Evolutionary conservation across 1,284 basidiomycete genomes (phyloP), one percentile per base, ranked within the genome.

Genomic region (Waitea zeae): DNA sequence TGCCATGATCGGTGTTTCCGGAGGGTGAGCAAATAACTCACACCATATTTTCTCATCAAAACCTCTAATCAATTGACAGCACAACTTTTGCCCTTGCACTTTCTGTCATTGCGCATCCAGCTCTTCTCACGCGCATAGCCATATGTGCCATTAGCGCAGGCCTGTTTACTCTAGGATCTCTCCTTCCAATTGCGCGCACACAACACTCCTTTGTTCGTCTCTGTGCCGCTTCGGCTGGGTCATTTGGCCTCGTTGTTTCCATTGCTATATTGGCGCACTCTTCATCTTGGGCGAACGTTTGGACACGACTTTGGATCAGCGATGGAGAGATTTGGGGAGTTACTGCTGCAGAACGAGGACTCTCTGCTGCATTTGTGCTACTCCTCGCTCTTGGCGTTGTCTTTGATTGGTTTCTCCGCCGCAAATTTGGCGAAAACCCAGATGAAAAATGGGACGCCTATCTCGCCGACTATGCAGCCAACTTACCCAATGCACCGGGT

Each of bases 361-460:
- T 78, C 17, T 70, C 61, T 42, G 67, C 67, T 3, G 62, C 59
- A 7, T 74, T 60, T 45, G 67, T 61, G 39, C 46, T 75, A n/a
- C 57, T 76, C 31, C 48, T 70, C 13, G 44, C 52, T 12, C 28
- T 49, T 12, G 76, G 76, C 2, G 50, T 59, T 4, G 49, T 46
- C 0, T 49, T 46, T 11, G 74, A 80, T 44, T 77, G 66, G 65
- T 53, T 60, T n/a, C 48, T 78, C 31, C 56, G 54, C 20, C 49
- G 51, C 31, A 61, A 58, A 49, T 56, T 74, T 20, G 76, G 74
- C 12, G 71, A 74, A 44, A 69, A 70, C 49, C 75, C 74, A 18
- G 75, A 78, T 42, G 62, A 78, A 72, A 71, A 72, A 57, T 80
- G 75, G 75, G 72, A 79, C 43, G 55, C 52, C 12, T 77, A 73